Evolutionary conservation across 164 flowering plant species (phyloP).

Genomic region (Vitis vinifera): DNA sequence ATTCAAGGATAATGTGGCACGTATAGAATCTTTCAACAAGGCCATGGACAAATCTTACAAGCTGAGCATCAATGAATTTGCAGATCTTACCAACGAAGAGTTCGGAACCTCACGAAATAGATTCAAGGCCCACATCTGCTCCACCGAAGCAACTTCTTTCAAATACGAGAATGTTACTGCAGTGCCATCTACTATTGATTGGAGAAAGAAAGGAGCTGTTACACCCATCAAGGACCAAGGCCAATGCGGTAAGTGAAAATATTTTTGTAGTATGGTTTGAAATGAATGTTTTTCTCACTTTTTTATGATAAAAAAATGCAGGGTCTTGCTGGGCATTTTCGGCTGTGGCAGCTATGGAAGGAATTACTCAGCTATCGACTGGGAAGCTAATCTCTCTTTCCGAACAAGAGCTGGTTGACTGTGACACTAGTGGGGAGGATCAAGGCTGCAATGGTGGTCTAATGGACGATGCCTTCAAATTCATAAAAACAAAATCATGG

Average conservation of each 20-base stretch:
- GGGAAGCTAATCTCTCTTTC: constrained; percentile 31
- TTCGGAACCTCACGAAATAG: constrained; percentile 20
- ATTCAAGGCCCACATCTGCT: not conserved
- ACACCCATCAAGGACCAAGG: constrained; percentile 37
- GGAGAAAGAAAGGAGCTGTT: constrained; percentile 34
- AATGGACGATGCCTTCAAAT: constrained; percentile 29
- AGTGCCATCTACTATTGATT: constrained; percentile 23
- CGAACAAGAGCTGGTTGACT: constrained; percentile 33
- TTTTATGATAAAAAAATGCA: not conserved
- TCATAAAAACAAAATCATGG: constrained; percentile 18
- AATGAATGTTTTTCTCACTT: too few species aligned
- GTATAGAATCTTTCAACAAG: constrained; percentile 19
- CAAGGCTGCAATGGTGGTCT: constrained; percentile 25
- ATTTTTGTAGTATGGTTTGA: not conserved
- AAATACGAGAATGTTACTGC: constrained; percentile 31
- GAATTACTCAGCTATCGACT: constrained; percentile 19
- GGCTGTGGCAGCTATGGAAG: constrained; percentile 33
- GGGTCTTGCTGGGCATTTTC: constrained; percentile 48
- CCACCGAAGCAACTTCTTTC: constrained; percentile 7
- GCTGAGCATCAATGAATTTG: constrained; percentile 33
- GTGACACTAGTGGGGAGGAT: constrained; percentile 15
- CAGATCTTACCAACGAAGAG: constrained; percentile 40
- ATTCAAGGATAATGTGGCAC: constrained; percentile 21
- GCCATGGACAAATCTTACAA: constrained; percentile 11
- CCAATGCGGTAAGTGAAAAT: constrained; percentile 23